Evolutionary conservation across 352 stramenopile genomes (phyloP).

Genomic region (Phytophthora cactorum): DNA sequence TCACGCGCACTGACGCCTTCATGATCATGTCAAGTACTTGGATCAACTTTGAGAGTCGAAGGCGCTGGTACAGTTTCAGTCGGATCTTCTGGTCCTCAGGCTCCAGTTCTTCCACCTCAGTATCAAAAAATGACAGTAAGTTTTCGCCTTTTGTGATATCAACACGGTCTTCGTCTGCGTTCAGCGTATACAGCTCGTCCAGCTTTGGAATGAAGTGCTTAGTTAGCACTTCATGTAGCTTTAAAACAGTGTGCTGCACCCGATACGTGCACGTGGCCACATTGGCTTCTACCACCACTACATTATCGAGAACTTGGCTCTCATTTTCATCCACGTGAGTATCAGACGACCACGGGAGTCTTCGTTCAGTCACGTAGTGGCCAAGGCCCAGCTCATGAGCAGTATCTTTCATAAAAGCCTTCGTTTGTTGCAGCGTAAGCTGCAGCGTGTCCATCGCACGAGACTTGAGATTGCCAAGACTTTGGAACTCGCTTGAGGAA

Average conservation of each 20-base stretch:
- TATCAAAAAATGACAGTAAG: conserved; percentile 63
- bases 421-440: conserved; percentile 50
- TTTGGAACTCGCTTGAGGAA: background rate
- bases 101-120: conserved; percentile 72
- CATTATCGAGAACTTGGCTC: conserved; percentile 8
- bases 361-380: conserved; percentile 19
- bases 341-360: conserved; percentile 60
- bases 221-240: conserved; percentile 61
- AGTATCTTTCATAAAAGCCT: conserved; percentile 56
- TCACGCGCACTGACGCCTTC: conserved; percentile 56
- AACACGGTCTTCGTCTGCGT: conserved; percentile 45
- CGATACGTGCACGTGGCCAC: conserved; percentile 55
- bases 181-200: conserved; percentile 54
- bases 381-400: conserved; percentile 55
- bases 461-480: background rate
- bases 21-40: conserved; percentile 74
- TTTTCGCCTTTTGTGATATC: conserved; percentile 47
- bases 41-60: conserved; percentile 60
- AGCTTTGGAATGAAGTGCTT: conserved; percentile 60
- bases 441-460: conserved; percentile 45
- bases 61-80: conserved; percentile 54
- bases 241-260: conserved; percentile 61
- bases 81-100: conserved; percentile 59
- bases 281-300: conserved; percentile 57
- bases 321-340: conserved; percentile 16